Conservation (phyloP, 345 rosid species). For the Ceriops decandra region DNA sequence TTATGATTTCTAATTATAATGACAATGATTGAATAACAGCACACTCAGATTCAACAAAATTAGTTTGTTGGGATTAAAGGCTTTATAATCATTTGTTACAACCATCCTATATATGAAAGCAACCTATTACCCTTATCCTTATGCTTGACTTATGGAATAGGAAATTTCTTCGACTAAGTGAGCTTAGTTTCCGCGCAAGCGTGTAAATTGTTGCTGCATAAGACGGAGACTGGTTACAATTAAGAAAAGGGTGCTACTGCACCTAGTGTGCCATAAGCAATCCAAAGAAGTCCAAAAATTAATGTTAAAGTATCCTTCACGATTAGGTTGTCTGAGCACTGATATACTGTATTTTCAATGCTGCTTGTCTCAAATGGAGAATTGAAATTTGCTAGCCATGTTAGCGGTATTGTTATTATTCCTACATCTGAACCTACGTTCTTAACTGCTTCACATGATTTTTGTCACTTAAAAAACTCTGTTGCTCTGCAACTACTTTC, state of each 20-base stretch:
- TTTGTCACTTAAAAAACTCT: not conserved
- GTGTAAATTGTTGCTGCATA: constrained; percentile 1
- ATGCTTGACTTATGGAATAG: constrained; percentile 24
- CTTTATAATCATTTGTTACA: not conserved
- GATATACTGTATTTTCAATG: not conserved
- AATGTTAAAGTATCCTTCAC: not conserved
- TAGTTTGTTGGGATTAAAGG: not conserved
- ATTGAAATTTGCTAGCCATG: not conserved
- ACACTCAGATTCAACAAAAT: constrained; percentile 22
- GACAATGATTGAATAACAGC: constrained; percentile 13
- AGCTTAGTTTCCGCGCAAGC: not conserved
- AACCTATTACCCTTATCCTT: constrained; percentile 12
- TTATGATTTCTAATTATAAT: constrained; percentile 3
- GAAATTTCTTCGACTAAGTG: constrained; percentile 11
- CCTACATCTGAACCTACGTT: constrained; percentile 2
- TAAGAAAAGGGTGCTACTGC: not conserved
- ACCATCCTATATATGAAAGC: constrained; percentile 8
- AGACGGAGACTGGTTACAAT: no score
- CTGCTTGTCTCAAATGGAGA: constrained; percentile 1
- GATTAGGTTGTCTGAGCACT: constrained; percentile 6
- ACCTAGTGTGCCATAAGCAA: not conserved
- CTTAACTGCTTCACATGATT: constrained; percentile 5
- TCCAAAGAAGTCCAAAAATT: no score
- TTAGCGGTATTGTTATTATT: not conserved
- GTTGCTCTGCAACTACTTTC: not conserved